Evolutionary conservation across 805 yeast species (phyloP), one percentile per base, ranked within the genome.

Genomic region (Zygotorulaspora danielsina): DNA sequence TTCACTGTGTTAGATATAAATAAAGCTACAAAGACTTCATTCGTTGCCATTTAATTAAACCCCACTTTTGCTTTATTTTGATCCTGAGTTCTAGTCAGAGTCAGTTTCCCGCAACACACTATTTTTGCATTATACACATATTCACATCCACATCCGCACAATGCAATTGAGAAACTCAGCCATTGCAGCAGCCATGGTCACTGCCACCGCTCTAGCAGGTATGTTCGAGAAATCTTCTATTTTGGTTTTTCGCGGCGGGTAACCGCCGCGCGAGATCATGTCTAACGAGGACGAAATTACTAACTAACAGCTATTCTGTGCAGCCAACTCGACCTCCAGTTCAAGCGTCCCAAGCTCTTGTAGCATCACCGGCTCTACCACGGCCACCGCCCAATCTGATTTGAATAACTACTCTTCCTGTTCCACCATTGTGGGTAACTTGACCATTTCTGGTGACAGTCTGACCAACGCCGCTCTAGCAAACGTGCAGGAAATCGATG

Each of bases 341-440:
- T n/a, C n/a, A n/a, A 54, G 69, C 18, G 66, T 73, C 36, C 73
- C 76, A 47, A 76, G 77, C 6, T 76, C 79, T 19, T 84, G 94
- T 75, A 72, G 84, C 26, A 78, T 81, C 70, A 55, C 69, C 19
- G 64, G 68, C 35, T 70, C 72, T 52, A 71, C 70, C 49, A 84
- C 95, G 38, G 95, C 87, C 54, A 78, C 93, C 39, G 76, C 80
- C 30, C 87, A 88, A 67, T 54, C 84, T 21, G 89, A 87, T 53
- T 78, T 90, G 60, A 95, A 87, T 55, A 57, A 64, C 19, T 75
- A 83, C 39, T 65, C 85, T 35, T 71, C 79, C 33, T 93, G 98
- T 78, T 65, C 75, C 26, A 83, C 87, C 47, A 73, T 93, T 52
- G 75, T 76, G 49, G 97, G 96, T 74, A 81, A 81, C 63, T 69